phyloP scores from a whole-genome alignment of 208 protist species.

The Trypanosoma melophagium region DNA sequence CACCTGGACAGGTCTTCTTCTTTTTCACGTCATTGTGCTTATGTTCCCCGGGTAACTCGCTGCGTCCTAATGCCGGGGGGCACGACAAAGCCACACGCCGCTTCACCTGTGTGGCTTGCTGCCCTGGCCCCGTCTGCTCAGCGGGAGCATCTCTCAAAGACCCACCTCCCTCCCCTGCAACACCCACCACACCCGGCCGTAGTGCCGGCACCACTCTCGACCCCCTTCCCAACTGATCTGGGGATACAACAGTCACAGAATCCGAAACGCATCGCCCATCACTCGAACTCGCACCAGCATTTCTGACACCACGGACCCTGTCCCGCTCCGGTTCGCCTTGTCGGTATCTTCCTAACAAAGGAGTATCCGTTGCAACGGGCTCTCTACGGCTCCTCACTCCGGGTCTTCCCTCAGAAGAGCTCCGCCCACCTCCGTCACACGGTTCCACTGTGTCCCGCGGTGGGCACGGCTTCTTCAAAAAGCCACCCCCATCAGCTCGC shows the following conservation, averaged over 20 bases:
- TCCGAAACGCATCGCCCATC: background rate
- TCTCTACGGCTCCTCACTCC: background rate
- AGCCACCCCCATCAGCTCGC: background rate
- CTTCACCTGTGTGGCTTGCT: background rate
- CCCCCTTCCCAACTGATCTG: background rate
- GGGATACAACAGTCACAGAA: background rate
- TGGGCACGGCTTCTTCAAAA: conserved; percentile 2
- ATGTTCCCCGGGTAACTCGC: background rate
- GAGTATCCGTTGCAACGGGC: background rate
- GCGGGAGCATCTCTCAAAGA: background rate
- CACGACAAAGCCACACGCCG: conserved; percentile 1
- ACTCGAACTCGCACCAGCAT: background rate
- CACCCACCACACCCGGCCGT: background rate
- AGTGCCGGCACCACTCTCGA: background rate
- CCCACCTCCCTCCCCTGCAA: background rate
- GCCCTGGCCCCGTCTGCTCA: background rate
- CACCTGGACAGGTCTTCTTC: background rate
- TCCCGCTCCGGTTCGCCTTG: background rate
- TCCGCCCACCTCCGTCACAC: background rate
- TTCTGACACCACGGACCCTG: background rate
- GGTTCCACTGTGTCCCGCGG: background rate
- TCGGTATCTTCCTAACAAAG: conserved; percentile 4
- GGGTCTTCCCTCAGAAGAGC: background rate
- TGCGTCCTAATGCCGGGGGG: background rate
- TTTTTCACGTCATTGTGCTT: background rate